Base-by-base conservation (phyloP, 1,284 basidiomycete genomes). In the Tilletia caries region DNA sequence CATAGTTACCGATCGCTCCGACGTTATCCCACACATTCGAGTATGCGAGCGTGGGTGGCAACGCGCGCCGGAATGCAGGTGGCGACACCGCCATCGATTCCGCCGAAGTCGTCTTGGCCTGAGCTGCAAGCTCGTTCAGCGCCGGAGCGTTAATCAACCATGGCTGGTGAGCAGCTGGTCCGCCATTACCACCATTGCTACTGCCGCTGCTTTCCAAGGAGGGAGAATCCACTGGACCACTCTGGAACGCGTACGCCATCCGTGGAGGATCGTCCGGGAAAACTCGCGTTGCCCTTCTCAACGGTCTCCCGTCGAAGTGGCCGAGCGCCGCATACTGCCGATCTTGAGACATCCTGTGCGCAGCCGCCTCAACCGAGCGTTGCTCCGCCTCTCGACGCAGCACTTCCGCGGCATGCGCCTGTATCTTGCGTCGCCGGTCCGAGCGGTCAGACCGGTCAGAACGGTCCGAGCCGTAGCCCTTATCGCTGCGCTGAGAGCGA, bases 1-100 rank as follows among this genome's bases (percentile, higher is more conserved):
- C 70, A 64, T 71, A 75, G 27, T 74, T 70, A 23, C 73, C 74
- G n/a, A 76, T 75, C 29, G 75, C 73, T 2, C 71, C 75, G 3
- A 62, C 73, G 54, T 72, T 65, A 66, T 79, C 77, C 77, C 77
- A 79, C 3, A 76, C 77, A 58, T 79, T 79, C 25, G 76, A 69
- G 29, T 73, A 79, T 15, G 70, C 65, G 13, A 78, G 48, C 12
- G 70, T 76, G 23, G 66, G 37, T 3, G 77, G 76, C 46, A 77
- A 54, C 1, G 75, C 77, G 13, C 74, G 48, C n/a, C 18, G 46
- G 18, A 34, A 13, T 0, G 32, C 58, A 23, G 58, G 58, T n/a
- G 58, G 58, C 29, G 46, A 66, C 1, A 18, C 25, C 4, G 33
- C 58, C 27, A 62, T 62, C 58, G 33, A 33, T 29, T 62, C 58